Conservation (phyloP, 164 flowering plant genomes). For the Houttuynia cordata region DNA sequence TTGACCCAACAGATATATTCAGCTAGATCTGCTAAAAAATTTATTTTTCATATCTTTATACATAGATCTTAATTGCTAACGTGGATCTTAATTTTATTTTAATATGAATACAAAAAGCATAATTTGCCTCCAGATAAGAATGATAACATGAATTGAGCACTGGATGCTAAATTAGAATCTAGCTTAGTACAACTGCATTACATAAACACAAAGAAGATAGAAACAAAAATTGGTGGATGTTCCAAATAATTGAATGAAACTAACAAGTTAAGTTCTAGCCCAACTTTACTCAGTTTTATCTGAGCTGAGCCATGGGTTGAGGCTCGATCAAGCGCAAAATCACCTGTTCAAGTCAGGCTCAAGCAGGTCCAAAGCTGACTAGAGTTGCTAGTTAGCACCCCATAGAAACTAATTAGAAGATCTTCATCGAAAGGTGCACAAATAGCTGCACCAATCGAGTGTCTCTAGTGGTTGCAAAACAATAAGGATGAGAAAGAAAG, state of each 20-base stretch:
- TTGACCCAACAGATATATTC: too few species aligned
- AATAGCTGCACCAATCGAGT: background rate
- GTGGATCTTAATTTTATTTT: too few species aligned
- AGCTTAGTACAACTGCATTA: too few species aligned
- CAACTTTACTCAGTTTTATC: background rate
- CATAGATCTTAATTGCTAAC: too few species aligned
- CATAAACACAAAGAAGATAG: background rate
- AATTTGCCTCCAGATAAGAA: too few species aligned
- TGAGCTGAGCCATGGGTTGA: background rate
- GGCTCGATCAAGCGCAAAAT: background rate
- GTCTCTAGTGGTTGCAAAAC: background rate
- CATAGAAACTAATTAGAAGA: background rate
- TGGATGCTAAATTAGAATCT: too few species aligned
- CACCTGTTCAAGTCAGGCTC: background rate
- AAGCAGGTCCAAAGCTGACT: background rate
- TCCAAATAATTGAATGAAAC: background rate
- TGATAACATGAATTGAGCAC: too few species aligned
- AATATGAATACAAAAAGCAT: too few species aligned
- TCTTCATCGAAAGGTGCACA: too few species aligned
- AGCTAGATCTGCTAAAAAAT: too few species aligned
- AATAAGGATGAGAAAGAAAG: background rate
- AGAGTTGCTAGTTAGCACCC: background rate
- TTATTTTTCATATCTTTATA: too few species aligned
- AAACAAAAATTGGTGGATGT: too few species aligned
- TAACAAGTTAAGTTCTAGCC: background rate